Conservation (phyloP, 179 eudicot genomes). For the Beta macrorhiza region DNA sequence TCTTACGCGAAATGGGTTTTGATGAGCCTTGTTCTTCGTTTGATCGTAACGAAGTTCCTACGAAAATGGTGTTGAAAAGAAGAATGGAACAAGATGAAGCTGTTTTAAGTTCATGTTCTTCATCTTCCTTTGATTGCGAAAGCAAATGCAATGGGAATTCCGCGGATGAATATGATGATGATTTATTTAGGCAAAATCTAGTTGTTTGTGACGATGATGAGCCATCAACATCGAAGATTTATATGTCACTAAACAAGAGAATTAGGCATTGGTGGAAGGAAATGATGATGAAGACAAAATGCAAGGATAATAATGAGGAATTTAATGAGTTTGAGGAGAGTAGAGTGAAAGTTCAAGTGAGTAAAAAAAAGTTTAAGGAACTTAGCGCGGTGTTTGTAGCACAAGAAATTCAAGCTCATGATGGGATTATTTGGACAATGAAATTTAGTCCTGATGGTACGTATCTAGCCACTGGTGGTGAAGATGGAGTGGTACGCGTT, state of each 20-base stretch:
- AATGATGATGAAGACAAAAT: slow-evolving; percentile 32
- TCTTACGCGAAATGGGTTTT: slow-evolving; percentile 59
- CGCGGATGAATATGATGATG: slow-evolving; percentile 21
- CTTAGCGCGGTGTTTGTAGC: slow-evolving; percentile 49
- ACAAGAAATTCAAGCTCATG: slow-evolving; percentile 65
- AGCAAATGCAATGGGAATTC: slow-evolving; percentile 37
- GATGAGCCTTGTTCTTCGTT: slow-evolving; percentile 19
- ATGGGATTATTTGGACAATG: slow-evolving; percentile 64
- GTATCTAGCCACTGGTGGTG: slow-evolving; percentile 75
- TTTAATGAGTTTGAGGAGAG: slow-evolving; percentile 19
- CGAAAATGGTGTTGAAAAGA: background rate
- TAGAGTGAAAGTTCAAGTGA: slow-evolving; percentile 41
- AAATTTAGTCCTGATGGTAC: slow-evolving; percentile 78
- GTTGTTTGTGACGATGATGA: slow-evolving; percentile 19
- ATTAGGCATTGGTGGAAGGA: slow-evolving; percentile 53
- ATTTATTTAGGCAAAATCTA: slow-evolving; percentile 1
- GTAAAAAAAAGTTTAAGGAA: slow-evolving; percentile 49
- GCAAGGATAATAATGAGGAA: background rate
- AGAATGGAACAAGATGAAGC: slow-evolving; percentile 22
- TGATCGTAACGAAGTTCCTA: background rate
- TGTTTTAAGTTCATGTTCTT: slow-evolving; percentile 31
- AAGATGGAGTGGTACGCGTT: slow-evolving; percentile 72
- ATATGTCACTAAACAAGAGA: slow-evolving; percentile 28
- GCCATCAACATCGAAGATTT: slow-evolving; percentile 4
- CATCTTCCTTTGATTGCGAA: slow-evolving; percentile 9